Base-by-base conservation (phyloP, 192 early-diverging fungal species). In the Backusella morwellensis region DNA sequence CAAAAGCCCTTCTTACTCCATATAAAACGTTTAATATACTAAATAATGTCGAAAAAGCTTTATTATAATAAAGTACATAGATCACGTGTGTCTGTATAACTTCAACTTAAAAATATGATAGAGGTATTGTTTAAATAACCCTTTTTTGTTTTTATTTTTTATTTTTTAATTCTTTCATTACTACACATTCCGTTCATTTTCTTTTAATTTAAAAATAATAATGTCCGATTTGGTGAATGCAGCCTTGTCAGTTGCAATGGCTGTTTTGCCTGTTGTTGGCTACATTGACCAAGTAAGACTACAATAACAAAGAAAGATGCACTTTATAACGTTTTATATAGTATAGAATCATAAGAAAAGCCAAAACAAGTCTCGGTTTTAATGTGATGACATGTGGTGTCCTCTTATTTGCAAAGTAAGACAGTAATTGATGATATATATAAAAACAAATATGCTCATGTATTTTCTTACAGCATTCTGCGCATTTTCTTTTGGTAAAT, bases 371-470 rank as follows among this genome's bases (percentile, higher is more conserved):
- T 75, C 80, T 76, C 56, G 89, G 89, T 9, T 90, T 87, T 66
- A 88, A 85, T 35, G 74, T 82, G n/a, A 85, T 81, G 47, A 88
- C 89, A 1, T 88, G 86, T 59, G 89, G 83, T 14, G 84, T 90
- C 12, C 72, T 90, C 14, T 75, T 90, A 29, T 71, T 87, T 73
- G 83, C 87, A 66, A 90, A 84, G 88, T 87, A 77, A 79, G 74
- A 63, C n/a, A 63, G 12, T 29, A 12, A 63, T 63, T 7, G 50
- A 54, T n/a, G 6, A 54, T 29, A 63, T 23, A 59, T n/a, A n/a
- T n/a, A 63, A 35, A 17, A 4, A 50, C 34, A 34, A 74, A n/a
- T 80, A 68, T 9, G 23, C 32, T 44, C 42, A 44, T 44, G 1
- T 63, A 4, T 11, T 14, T 44, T 32, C 38, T 14, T 19, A n/a